These are phyloP conservation scores for Cercospora sojina DNA, from an alignment of 2,329 filamentous ascomycete genomes.

Conservation along the genomic window DNA sequence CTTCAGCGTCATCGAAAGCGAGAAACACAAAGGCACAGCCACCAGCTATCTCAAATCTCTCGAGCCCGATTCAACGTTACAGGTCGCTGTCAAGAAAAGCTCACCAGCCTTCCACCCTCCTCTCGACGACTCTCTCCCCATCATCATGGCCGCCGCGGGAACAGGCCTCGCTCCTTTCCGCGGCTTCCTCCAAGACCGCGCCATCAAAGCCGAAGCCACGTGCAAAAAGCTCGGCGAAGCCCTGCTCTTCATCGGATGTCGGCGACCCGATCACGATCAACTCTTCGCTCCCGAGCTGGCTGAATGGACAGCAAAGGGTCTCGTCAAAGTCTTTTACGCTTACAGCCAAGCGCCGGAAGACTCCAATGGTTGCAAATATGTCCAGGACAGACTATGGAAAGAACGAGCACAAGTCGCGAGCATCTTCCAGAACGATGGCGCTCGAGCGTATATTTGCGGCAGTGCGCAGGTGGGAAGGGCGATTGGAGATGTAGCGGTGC, in stretches of 20 bases:
- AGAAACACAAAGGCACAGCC: slow-evolving; percentile 38
- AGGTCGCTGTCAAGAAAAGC: slow-evolving; percentile 39
- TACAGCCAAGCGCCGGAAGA: slow-evolving; percentile 50
- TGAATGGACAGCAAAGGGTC: slow-evolving; percentile 60
- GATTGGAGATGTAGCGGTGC: slow-evolving; percentile 44
- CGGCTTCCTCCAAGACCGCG: slow-evolving; percentile 45
- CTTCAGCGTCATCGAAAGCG: slow-evolving; percentile 40
- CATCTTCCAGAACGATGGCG: slow-evolving; percentile 48
- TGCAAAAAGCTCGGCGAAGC: slow-evolving; percentile 56
- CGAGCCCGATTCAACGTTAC: slow-evolving; percentile 55
- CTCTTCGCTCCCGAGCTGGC: slow-evolving; percentile 61
- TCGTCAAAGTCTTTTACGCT: slow-evolving; percentile 61
- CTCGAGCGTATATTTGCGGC: slow-evolving; percentile 66
- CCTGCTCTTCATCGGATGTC: slow-evolving; percentile 66
- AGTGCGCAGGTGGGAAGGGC: slow-evolving; percentile 41
- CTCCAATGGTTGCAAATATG: slow-evolving; percentile 52
- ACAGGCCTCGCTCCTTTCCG: slow-evolving; percentile 51
- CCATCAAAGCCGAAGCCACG: slow-evolving; percentile 45
- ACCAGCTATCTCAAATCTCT: slow-evolving; percentile 43
- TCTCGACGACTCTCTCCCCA: slow-evolving; percentile 42
- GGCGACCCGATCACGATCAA: slow-evolving; percentile 55
- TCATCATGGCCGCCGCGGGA: slow-evolving; percentile 54
- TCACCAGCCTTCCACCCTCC: slow-evolving; percentile 51
- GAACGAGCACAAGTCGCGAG: slow-evolving; percentile 48
- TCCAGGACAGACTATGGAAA: slow-evolving; percentile 54